These are phyloP conservation scores for Pythium myriotylum DNA, from an alignment of 352 stramenopile species.

Conservation along the genomic window DNA sequence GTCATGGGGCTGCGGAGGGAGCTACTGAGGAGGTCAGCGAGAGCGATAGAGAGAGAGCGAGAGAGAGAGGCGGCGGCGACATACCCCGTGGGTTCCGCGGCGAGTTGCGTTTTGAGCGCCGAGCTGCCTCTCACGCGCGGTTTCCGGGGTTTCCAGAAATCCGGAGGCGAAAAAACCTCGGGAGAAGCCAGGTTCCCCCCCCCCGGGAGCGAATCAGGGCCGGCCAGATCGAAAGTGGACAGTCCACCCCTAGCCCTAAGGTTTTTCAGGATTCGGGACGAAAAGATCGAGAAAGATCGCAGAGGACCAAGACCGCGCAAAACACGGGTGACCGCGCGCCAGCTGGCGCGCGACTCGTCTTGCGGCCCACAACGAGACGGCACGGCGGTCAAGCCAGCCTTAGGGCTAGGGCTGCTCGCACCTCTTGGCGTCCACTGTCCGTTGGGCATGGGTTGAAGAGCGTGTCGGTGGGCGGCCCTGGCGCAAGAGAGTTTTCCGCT, in stretches of 20 bases:
- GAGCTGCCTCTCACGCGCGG: background rate
- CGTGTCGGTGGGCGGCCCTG: constrained; percentile 12
- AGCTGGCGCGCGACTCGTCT: constrained; percentile 9
- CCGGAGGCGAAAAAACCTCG: constrained; percentile 21
- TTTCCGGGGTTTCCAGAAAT: constrained; percentile 30
- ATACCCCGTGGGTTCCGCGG: constrained; percentile 24
- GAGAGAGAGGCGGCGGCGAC: background rate
- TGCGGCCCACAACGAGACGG: constrained; percentile 17
- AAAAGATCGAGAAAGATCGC: constrained; percentile 38
- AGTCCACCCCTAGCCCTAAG: constrained; percentile 19
- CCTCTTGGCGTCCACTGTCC: background rate
- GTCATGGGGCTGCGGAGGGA: constrained; percentile 46
- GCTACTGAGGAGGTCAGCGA: constrained; percentile 5
- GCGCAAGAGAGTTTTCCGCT: constrained; percentile 35
- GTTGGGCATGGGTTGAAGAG: constrained; percentile 21
- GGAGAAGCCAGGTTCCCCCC: background rate
- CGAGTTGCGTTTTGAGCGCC: constrained; percentile 29
- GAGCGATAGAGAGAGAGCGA: constrained; percentile 30
- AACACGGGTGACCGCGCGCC: constrained; percentile 3
- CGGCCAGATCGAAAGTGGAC: constrained; percentile 18
- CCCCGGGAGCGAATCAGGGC: constrained; percentile 18
- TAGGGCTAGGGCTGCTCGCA: constrained; percentile 18
- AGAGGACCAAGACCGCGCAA: background rate
- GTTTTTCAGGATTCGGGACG: constrained; percentile 21
- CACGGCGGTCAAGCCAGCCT: background rate